Percentiles rank a stretch among this genome's conserved stretches.
phyloP scores from a whole-genome alignment of 345 rosid genomes.

The Ceriops tagal region DNA sequence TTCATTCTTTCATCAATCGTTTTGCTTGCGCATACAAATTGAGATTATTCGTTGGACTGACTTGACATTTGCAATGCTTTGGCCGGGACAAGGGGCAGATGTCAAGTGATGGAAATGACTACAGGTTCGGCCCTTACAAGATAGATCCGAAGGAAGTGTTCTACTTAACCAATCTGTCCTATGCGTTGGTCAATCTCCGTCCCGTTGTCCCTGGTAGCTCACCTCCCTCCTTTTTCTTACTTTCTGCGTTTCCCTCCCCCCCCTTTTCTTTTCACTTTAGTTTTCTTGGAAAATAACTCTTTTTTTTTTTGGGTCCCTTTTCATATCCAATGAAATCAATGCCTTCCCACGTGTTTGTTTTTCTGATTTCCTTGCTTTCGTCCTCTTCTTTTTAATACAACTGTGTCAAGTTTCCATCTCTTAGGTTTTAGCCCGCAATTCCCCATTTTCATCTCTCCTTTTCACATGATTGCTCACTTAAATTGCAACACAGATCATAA shows the following conservation, averaged over 20 bases:
- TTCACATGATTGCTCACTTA: too few species aligned
- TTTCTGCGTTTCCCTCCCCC: background rate
- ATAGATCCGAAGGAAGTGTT: slow-evolving; percentile 74
- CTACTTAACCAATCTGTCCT: slow-evolving; percentile 63
- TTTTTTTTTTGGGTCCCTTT: too few species aligned
- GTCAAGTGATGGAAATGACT: slow-evolving; percentile 5
- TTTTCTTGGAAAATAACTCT: too few species aligned
- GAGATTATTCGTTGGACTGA: background rate
- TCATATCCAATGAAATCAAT: too few species aligned
- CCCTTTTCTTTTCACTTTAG: background rate
- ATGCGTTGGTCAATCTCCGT: slow-evolving; percentile 84
- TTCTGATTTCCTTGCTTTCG: too few species aligned
- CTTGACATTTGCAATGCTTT: too few species aligned
- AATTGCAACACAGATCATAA: too few species aligned
- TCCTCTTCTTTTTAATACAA: too few species aligned
- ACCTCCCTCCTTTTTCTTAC: background rate
- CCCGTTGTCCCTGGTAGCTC: slow-evolving; percentile 73
- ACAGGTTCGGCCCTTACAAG: slow-evolving; percentile 62
- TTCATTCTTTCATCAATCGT: background rate
- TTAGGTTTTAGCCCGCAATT: too few species aligned
- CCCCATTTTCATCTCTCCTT: too few species aligned
- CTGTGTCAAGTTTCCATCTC: too few species aligned
- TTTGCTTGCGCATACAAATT: background rate
- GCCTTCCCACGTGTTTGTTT: too few species aligned
- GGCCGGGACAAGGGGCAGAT: slow-evolving; percentile 42